Evolutionary conservation across 352 stramenopile species (phyloP).

Genomic region (Pythium rhizo-oryzae): DNA sequence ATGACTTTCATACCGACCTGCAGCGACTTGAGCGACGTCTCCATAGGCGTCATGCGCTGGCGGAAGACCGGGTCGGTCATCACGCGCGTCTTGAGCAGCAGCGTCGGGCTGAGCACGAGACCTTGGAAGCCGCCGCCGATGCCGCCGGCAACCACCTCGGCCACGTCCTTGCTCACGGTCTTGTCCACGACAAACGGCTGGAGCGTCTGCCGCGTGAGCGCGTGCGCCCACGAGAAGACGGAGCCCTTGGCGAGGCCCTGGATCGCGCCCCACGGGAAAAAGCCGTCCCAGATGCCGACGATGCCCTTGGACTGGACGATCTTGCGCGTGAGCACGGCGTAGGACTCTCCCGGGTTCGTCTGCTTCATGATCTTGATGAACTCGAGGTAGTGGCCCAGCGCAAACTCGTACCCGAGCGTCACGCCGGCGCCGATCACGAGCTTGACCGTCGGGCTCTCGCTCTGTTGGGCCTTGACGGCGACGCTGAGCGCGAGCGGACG

Average conservation of each 20-base stretch:
- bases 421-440: slow-evolving; percentile 85
- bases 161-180: slow-evolving; percentile 53
- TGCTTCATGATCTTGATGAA: slow-evolving; percentile 96
- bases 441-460: slow-evolving; percentile 74
- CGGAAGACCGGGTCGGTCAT: slow-evolving; percentile 95
- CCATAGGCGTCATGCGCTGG: slow-evolving; percentile 82
- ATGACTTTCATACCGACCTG: slow-evolving; percentile 91
- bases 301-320: slow-evolving; percentile 91
- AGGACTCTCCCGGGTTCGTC: slow-evolving; percentile 80
- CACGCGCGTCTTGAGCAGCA: slow-evolving; percentile 94
- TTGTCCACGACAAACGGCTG: slow-evolving; percentile 60
- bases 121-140: slow-evolving; percentile 92
- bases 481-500: slow-evolving; percentile 30
- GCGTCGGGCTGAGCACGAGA: slow-evolving; percentile 91
- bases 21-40: slow-evolving; percentile 85
- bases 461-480: slow-evolving; percentile 20
- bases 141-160: slow-evolving; percentile 87
- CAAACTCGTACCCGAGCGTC: slow-evolving; percentile 88
- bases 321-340: slow-evolving; percentile 70
- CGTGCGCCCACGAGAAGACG: slow-evolving; percentile 91
- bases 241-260: slow-evolving; percentile 91
- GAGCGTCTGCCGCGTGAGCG: slow-evolving; percentile 59
- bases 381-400: slow-evolving; percentile 91
- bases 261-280: slow-evolving; percentile 92
- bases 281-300: slow-evolving; percentile 92